phyloP scores from a whole-genome alignment of 805 yeast species.

The Saccharomycopsis oosterbeekiorum region DNA sequence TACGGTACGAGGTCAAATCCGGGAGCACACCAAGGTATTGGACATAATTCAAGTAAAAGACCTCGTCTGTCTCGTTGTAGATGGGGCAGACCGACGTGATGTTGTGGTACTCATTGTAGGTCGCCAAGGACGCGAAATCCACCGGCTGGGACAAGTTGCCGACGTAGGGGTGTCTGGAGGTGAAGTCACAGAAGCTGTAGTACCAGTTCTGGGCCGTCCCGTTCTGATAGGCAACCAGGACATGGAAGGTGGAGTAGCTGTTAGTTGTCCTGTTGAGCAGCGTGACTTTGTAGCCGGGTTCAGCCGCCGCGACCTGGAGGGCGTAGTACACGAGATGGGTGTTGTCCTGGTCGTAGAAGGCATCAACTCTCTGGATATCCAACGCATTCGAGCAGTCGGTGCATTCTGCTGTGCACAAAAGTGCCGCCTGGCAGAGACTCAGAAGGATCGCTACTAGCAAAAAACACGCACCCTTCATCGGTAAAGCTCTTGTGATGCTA shows the following conservation, averaged over 20 bases:
- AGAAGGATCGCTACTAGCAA: neutral
- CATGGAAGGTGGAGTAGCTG: conserved; percentile 39
- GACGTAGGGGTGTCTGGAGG: neutral
- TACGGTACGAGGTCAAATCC: conserved; percentile 37
- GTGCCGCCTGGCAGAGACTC: neutral
- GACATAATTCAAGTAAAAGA: conserved; percentile 22
- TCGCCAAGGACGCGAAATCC: neutral
- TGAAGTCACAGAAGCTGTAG: conserved; percentile 33
- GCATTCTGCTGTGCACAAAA: neutral
- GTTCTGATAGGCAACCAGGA: conserved; percentile 35
- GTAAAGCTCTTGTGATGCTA: too few relatives aligned
- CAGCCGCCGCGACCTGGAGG: neutral
- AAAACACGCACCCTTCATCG: neutral
- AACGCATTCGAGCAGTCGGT: neutral
- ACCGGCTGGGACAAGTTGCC: neutral
- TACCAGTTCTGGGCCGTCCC: conserved; percentile 31
- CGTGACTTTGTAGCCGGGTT: conserved; percentile 21
- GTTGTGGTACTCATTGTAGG: neutral
- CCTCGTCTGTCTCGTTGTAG: conserved; percentile 17
- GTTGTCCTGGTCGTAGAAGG: conserved; percentile 11
- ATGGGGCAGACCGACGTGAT: neutral
- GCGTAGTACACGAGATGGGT: conserved; percentile 10
- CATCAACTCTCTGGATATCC: conserved; percentile 11
- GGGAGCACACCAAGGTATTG: conserved; percentile 22
- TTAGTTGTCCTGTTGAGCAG: conserved; percentile 39